These are phyloP conservation scores for Tuber borchii DNA, from an alignment of 495 filamentous ascomycete genomes.

Conservation along the genomic window DNA sequence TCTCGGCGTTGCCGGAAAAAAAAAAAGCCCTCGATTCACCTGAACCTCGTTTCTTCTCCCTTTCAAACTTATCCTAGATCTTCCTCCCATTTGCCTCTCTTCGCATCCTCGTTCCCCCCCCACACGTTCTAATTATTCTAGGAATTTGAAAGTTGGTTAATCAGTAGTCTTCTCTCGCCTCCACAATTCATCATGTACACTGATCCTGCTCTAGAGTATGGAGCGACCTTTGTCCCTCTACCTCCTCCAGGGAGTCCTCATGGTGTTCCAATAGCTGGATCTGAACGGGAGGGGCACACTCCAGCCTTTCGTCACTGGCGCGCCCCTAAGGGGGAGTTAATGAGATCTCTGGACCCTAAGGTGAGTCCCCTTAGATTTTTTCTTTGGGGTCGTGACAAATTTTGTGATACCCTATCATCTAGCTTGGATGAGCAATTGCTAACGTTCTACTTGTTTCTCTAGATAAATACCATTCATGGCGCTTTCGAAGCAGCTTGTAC, in stretches of 20 bases:
- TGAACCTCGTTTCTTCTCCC: background rate
- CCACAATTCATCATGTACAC: conserved; percentile 27
- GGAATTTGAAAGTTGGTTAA: background rate
- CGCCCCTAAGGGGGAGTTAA: conserved; percentile 57
- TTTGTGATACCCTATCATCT: background rate
- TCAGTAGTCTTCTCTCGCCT: background rate
- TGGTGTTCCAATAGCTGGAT: conserved; percentile 62
- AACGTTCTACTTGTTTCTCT: conserved; percentile 17
- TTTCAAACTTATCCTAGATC: background rate
- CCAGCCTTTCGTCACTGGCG: conserved; percentile 78
- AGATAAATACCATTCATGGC: conserved; percentile 38
- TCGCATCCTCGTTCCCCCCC: background rate
- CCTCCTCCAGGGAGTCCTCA: conserved; percentile 37
- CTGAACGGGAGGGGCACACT: conserved; percentile 63
- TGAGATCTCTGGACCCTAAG: conserved; percentile 67
- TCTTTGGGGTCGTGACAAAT: background rate
- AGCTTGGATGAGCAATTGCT: conserved; percentile 5
- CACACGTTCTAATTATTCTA: too few relatives aligned
- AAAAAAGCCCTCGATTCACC: background rate
- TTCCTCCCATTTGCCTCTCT: background rate
- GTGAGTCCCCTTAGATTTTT: conserved; percentile 44
- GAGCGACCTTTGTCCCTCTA: conserved; percentile 18
- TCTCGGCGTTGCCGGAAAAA: background rate
- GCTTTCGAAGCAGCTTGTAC: conserved; percentile 36
- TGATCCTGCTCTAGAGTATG: conserved; percentile 38